Percentiles rank a stretch among this genome's conserved stretches.
phyloP scores from a whole-genome alignment of 2,329 filamentous ascomycete species.

The Penicillium sumatraense region DNA sequence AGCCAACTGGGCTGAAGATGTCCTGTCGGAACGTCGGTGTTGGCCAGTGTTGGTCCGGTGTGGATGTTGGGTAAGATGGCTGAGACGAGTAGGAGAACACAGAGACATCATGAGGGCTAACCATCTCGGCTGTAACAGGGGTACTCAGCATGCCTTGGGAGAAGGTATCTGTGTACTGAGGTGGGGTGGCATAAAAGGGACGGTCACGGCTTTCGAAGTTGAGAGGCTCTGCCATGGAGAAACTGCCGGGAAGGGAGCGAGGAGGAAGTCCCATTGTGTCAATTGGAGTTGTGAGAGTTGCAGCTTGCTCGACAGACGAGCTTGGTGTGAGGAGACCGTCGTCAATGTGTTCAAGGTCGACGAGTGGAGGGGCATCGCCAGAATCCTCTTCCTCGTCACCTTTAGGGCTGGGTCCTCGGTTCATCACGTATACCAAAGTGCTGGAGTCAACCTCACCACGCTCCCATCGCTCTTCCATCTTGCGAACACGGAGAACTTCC shows the following conservation, averaged over 20 bases:
- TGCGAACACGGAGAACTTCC: slow-evolving; percentile 47
- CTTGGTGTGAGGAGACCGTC: slow-evolving; percentile 32
- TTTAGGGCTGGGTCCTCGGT: slow-evolving; percentile 40
- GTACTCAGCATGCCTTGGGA: slow-evolving; percentile 34
- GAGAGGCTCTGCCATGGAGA: slow-evolving; percentile 35
- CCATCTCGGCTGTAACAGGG: slow-evolving; percentile 30
- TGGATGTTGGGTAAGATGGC: slow-evolving; percentile 26
- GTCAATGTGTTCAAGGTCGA: slow-evolving; percentile 33
- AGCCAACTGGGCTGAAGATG: slow-evolving; percentile 40
- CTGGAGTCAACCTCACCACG: slow-evolving; percentile 45
- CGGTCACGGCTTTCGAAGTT: slow-evolving; percentile 36
- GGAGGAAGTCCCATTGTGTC: slow-evolving; percentile 27
- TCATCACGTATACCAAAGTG: slow-evolving; percentile 43
- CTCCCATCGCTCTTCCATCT: slow-evolving; percentile 46
- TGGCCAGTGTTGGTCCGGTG: slow-evolving; percentile 33
- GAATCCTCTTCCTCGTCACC: slow-evolving; percentile 37
- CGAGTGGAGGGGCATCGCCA: slow-evolving; percentile 23
- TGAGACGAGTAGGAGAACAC: slow-evolving; percentile 38
- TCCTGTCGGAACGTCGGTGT: slow-evolving; percentile 38
- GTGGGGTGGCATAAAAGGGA: slow-evolving; percentile 30
- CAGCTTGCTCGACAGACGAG: slow-evolving; percentile 30
- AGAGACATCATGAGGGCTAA: slow-evolving; percentile 36
- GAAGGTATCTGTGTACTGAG: slow-evolving; percentile 36
- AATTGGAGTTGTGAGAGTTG: slow-evolving; percentile 30
- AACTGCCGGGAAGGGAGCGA: slow-evolving; percentile 30